Evolutionary conservation across 2,329 filamentous ascomycete species (phyloP).

Genomic region (Penicillium psychrosexuale): DNA sequence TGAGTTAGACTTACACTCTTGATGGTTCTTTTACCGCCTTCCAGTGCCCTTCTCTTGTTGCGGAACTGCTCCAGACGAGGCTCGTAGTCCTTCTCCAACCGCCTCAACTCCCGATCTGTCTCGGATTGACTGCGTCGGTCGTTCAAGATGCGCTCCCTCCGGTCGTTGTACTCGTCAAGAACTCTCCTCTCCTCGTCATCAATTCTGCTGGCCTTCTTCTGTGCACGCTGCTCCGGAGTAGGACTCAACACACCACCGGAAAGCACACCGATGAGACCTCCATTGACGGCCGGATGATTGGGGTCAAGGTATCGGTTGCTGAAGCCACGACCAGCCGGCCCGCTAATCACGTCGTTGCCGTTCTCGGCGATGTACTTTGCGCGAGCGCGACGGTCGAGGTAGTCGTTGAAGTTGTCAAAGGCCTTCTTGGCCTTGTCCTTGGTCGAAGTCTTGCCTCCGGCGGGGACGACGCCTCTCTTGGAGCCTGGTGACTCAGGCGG

Average conservation of each 20-base stretch:
- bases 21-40: background rate
- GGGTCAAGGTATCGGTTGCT: conserved; percentile 50
- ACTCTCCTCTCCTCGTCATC: background rate
- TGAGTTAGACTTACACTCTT: background rate
- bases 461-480: background rate
- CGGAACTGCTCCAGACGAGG: background rate
- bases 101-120: background rate
- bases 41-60: background rate
- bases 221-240: background rate
- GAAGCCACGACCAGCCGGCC: conserved; percentile 29
- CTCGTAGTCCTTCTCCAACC: background rate
- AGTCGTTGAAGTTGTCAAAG: conserved; percentile 3
- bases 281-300: conserved; percentile 49
- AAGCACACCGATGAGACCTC: conserved; percentile 45
- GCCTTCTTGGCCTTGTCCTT: background rate
- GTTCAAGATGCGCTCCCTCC: background rate
- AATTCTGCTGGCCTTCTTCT: background rate
- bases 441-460: background rate
- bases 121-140: background rate
- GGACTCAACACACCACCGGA: conserved; percentile 38
- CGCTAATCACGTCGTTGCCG: background rate
- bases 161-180: background rate
- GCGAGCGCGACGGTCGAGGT: conserved; percentile 3
- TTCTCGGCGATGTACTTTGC: background rate
- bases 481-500: background rate